A percentile compares a stretch with the other conserved stretches of the same genome.
These are phyloP conservation scores for Calycina herbarum DNA, from an alignment of 2,329 filamentous ascomycete species.

Conservation along the genomic window DNA sequence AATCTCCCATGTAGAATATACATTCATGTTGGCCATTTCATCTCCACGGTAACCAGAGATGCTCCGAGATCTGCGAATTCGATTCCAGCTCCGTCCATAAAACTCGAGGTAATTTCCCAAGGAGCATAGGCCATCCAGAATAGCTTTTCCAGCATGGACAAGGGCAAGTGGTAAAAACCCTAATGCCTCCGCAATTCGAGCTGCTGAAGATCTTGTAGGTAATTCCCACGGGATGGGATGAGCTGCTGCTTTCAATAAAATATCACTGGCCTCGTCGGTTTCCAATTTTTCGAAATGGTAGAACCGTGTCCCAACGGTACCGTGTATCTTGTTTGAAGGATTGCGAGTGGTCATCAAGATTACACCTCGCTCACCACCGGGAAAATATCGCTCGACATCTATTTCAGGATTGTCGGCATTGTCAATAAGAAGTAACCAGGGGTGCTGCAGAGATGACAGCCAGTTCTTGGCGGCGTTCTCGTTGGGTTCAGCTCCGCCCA, in stretches of 20 bases:
- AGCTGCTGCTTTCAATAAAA: slow-evolving; percentile 32
- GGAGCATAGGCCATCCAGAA: slow-evolving; percentile 13
- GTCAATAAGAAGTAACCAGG: slow-evolving; percentile 43
- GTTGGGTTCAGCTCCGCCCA: background rate
- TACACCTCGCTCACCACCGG: slow-evolving; percentile 34
- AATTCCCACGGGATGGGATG: slow-evolving; percentile 12
- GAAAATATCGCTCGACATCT: slow-evolving; percentile 32
- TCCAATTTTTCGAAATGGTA: background rate
- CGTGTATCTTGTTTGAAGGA: slow-evolving; percentile 17
- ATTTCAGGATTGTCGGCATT: slow-evolving; percentile 42
- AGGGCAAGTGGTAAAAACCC: slow-evolving; percentile 36
- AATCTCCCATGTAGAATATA: slow-evolving; percentile 37
- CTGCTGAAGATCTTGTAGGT: slow-evolving; percentile 15
- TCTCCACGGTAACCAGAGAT: background rate
- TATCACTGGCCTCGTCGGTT: slow-evolving; percentile 13
- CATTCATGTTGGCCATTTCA: slow-evolving; percentile 24
- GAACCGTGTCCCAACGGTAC: slow-evolving; percentile 5
- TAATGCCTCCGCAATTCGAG: slow-evolving; percentile 27
- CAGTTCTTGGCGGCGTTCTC: slow-evolving; percentile 8
- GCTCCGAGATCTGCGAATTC: slow-evolving; percentile 16
- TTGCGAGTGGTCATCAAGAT: slow-evolving; percentile 43
- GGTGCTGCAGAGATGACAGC: slow-evolving; percentile 24
- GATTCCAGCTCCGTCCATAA: slow-evolving; percentile 14
- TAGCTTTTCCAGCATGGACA: slow-evolving; percentile 32
- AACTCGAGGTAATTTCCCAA: slow-evolving; percentile 18